A percentile compares a stretch with the other conserved stretches of the same genome.
Evolutionary conservation across 164 flowering plant species (phyloP).

Genomic region (Tetracentron sinense): DNA sequence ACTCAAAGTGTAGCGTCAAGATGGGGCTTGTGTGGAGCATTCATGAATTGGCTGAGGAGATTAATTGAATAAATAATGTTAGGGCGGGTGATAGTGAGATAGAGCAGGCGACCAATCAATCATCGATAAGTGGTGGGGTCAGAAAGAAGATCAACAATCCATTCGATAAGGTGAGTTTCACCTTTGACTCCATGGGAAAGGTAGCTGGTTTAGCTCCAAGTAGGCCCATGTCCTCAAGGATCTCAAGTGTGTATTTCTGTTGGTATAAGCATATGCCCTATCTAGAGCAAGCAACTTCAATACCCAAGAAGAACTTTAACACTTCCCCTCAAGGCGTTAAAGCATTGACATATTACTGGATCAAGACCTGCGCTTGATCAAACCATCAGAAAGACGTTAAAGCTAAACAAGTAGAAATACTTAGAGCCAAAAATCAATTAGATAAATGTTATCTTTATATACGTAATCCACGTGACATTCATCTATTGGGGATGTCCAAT

Average conservation of each 20-base stretch:
- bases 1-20: background rate
- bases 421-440: too few relatives aligned
- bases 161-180: background rate
- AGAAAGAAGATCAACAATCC: background rate
- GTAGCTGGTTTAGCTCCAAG: background rate
- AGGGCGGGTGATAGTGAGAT: background rate
- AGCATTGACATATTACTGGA: too few relatives aligned
- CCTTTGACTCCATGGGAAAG: background rate
- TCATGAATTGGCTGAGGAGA: conserved; percentile 1
- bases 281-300: background rate
- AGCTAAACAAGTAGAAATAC: too few relatives aligned
- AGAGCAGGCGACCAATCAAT: background rate
- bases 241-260: background rate
- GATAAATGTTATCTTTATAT: too few relatives aligned
- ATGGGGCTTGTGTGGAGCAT: background rate
- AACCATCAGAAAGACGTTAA: too few relatives aligned
- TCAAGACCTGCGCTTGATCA: too few relatives aligned
- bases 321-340: too few relatives aligned
- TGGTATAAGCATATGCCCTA: background rate
- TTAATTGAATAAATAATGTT: conserved; percentile 1
- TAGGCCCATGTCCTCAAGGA: background rate
- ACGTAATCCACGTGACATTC: too few relatives aligned
- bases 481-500: too few relatives aligned
- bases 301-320: background rate
- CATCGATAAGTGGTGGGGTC: background rate